Percentiles rank a stretch among this genome's conserved stretches.
Evolutionary conservation across 305 asterid genomes (phyloP).

Genomic region (Petunia hybrid): DNA sequence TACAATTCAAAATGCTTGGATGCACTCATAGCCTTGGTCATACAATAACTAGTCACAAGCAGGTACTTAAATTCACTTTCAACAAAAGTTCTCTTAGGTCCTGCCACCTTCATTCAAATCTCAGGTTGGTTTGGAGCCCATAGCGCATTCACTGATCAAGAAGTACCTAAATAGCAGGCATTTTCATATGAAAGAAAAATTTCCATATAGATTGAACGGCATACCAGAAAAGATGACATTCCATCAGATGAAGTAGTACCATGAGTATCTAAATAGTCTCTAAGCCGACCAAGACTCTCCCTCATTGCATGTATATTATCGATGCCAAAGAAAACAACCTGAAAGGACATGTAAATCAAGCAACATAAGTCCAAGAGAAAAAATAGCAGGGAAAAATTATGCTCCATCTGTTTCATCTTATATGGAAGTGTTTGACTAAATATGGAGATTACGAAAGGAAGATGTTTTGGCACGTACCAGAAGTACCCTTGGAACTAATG

Average conservation of each 20-base stretch:
- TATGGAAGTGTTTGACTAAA: neutral
- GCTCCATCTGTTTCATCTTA: neutral
- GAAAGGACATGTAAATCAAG: conserved; percentile 39
- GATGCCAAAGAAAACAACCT: conserved; percentile 97
- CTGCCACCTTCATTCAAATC: conserved; percentile 18
- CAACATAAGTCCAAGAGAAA: conserved; percentile 34
- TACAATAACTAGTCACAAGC: conserved; percentile 11
- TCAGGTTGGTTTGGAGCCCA: neutral
- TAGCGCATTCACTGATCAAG: neutral
- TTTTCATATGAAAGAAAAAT: conserved; percentile 25
- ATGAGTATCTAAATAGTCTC: conserved; percentile 97
- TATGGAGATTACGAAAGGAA: conserved; percentile 1
- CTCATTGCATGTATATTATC: conserved; percentile 99
- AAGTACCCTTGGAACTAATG: neutral
- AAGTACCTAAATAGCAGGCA: neutral
- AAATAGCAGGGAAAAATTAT: conserved; percentile 12
- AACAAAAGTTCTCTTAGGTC: neutral
- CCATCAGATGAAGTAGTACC: conserved; percentile 97
- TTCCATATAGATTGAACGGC: conserved; percentile 39
- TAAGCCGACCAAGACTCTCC: conserved; percentile 88
- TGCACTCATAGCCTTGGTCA: conserved; percentile 4
- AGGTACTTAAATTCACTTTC: neutral
- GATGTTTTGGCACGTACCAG: conserved; percentile 5
- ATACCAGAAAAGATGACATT: conserved; percentile 92
- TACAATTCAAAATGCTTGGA: neutral